phyloP scores from a whole-genome alignment of 345 rosid species.

The Lagerstroemia speciosa region DNA sequence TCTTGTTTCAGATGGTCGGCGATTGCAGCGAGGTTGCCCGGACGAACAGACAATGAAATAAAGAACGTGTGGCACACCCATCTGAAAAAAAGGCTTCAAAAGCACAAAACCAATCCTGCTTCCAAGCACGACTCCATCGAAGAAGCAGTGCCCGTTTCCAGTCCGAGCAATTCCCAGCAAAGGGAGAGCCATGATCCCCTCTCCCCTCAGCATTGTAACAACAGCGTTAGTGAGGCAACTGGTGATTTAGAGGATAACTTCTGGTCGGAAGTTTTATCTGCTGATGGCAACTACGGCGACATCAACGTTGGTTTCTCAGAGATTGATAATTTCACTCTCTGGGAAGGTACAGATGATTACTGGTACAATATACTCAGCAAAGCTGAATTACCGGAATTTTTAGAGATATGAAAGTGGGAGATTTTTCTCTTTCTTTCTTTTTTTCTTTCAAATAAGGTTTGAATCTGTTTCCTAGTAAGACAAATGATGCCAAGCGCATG shows the following conservation, averaged over 20 bases:
- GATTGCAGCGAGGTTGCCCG: conserved; percentile 6
- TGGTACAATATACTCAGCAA: neutral
- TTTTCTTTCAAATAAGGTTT: too few species aligned
- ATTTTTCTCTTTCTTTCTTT: too few species aligned
- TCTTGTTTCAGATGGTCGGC: conserved; percentile 4
- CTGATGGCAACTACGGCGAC: neutral
- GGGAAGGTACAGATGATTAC: conserved; percentile 1
- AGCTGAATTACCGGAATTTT: too few species aligned
- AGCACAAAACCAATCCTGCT: neutral
- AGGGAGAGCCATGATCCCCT: neutral
- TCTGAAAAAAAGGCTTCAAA: conserved; percentile 1
- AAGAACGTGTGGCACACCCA: conserved; percentile 10
- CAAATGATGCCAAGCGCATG: too few species aligned
- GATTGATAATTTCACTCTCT: neutral
- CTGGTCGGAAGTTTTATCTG: neutral
- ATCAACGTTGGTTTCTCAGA: neutral
- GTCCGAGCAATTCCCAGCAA: neutral
- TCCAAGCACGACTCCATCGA: neutral
- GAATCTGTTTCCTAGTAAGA: too few species aligned
- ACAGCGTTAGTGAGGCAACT: neutral
- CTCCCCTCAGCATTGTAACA: neutral
- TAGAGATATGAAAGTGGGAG: too few species aligned
- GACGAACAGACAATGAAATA: conserved; percentile 9
- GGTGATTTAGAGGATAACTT: neutral
- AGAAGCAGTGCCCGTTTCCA: neutral